Conservation (phyloP, 2,329 filamentous ascomycete species). For the Monosporascus sp. region DNA sequence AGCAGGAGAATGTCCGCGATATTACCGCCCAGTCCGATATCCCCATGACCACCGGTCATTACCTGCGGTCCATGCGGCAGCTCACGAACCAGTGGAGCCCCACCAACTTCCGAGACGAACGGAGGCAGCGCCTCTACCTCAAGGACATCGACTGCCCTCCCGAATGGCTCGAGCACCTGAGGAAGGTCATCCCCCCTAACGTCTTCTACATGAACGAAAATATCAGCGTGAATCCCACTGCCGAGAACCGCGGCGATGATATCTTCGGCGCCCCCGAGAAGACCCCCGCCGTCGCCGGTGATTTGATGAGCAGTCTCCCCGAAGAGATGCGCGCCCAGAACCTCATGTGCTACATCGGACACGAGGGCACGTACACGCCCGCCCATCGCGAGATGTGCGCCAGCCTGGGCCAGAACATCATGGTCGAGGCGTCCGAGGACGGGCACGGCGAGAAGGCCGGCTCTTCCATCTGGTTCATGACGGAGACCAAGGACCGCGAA, state of each 20-base stretch:
- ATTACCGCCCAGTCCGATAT: conserved; percentile 68
- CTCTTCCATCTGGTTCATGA: conserved; percentile 98
- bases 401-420: conserved; percentile 92
- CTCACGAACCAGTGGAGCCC: conserved; percentile 77
- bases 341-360: conserved; percentile 96
- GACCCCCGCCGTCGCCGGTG: conserved; percentile 70
- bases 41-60: conserved; percentile 83
- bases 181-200: conserved; percentile 70
- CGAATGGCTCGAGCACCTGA: conserved; percentile 78
- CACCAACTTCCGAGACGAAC: conserved; percentile 71
- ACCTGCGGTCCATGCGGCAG: conserved; percentile 79
- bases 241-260: conserved; percentile 29
- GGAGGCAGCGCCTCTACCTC: conserved; percentile 81
- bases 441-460: conserved; percentile 74
- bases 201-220: conserved; percentile 89
- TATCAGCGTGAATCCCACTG: conserved; percentile 34
- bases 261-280: conserved; percentile 45
- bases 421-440: conserved; percentile 82
- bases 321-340: conserved; percentile 88
- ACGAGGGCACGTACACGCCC: conserved; percentile 95
- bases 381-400: conserved; percentile 97
- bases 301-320: conserved; percentile 91
- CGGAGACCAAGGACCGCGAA: conserved; percentile 85
- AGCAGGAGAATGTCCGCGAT: conserved; percentile 80
- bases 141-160: conserved; percentile 95